These are phyloP conservation scores for Colletotrichum orbiculare DNA, from an alignment of 2,329 filamentous ascomycete species.

Conservation along the genomic window DNA sequence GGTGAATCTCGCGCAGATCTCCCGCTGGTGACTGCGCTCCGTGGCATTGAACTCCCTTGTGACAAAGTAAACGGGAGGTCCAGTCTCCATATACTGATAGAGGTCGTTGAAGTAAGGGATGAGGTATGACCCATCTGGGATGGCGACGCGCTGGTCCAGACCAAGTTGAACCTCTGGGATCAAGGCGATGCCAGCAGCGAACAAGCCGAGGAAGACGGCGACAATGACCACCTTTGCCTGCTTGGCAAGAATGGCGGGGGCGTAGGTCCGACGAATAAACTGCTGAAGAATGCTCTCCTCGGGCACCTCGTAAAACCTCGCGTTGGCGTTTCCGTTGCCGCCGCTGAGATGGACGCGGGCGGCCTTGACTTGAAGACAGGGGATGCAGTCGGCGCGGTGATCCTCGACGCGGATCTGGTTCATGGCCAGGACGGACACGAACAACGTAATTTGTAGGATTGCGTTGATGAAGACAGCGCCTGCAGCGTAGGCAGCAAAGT, in stretches of 20 bases:
- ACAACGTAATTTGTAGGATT: constrained; percentile 96
- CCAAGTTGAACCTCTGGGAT: constrained; percentile 88
- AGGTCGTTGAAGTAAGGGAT: constrained; percentile 97
- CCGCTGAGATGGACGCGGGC: constrained; percentile 74
- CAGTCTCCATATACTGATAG: constrained; percentile 90
- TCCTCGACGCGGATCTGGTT: constrained; percentile 94
- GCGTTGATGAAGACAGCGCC: constrained; percentile 98
- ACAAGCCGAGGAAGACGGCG: constrained; percentile 85
- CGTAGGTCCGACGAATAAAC: constrained; percentile 92
- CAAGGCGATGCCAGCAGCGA: constrained; percentile 85
- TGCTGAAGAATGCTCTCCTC: constrained; percentile 86
- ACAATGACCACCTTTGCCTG: constrained; percentile 83
- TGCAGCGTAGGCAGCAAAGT: constrained; percentile 96
- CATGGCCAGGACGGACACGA: constrained; percentile 88
- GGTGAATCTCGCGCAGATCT: constrained; percentile 91
- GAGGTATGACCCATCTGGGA: constrained; percentile 93
- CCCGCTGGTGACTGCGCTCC: constrained; percentile 78
- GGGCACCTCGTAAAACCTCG: constrained; percentile 77
- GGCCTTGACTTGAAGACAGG: constrained; percentile 84
- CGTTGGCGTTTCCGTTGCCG: constrained; percentile 67
- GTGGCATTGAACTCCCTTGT: constrained; percentile 85
- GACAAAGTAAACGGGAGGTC: constrained; percentile 96
- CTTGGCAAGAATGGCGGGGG: constrained; percentile 81
- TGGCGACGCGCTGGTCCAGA: constrained; percentile 92
- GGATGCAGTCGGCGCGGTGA: constrained; percentile 89